Conservation (phyloP, 176 grass and related monocot species). For the Themeda triandra region DNA sequence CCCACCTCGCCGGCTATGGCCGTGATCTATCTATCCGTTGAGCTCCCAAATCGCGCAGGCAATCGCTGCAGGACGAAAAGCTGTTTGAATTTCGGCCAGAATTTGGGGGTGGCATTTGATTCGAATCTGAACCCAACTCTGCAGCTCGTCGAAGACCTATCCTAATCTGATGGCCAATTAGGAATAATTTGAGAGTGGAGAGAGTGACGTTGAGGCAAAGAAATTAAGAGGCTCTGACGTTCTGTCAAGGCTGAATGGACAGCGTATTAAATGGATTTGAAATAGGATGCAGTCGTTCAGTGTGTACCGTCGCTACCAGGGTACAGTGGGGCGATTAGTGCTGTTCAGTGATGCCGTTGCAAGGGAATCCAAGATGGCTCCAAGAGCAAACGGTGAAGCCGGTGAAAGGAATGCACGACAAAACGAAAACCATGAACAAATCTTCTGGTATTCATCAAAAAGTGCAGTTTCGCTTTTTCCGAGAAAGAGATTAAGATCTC, state of each 20-base stretch:
- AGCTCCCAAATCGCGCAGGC: neutral
- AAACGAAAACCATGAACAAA: neutral
- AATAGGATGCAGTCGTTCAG: neutral
- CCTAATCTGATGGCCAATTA: too few species aligned
- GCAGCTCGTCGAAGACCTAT: too few species aligned
- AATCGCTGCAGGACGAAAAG: neutral
- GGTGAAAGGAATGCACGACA: neutral
- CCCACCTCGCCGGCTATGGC: neutral
- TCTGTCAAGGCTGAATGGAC: neutral
- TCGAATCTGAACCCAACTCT: too few species aligned
- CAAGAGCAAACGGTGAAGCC: neutral
- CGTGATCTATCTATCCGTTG: neutral
- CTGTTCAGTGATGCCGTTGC: neutral
- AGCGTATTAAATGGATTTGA: neutral
- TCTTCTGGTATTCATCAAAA: neutral
- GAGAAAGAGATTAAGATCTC: neutral
- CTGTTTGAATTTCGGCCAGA: neutral
- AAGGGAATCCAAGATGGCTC: neutral
- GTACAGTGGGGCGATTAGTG: neutral
- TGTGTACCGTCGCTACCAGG: neutral
- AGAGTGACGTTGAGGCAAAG: neutral
- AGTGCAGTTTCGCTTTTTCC: neutral
- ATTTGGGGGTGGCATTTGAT: neutral
- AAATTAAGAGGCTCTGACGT: neutral
- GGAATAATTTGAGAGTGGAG: too few species aligned